Evolutionary conservation across 2,329 filamentous ascomycete species (phyloP).

Genomic region (Teratosphaeria zuluensis): DNA sequence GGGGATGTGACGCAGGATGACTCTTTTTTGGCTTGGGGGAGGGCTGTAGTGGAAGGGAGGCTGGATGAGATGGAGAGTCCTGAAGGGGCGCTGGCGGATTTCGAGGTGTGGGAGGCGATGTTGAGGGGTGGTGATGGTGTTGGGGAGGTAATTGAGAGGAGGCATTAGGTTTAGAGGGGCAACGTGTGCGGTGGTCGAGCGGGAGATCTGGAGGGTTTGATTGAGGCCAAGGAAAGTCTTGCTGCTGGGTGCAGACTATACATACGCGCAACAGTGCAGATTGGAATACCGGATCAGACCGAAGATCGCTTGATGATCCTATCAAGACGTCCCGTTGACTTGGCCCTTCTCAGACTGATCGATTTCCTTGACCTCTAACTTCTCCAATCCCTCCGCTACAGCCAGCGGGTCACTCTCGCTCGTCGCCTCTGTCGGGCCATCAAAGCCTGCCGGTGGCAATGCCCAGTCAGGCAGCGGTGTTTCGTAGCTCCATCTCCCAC

Average conservation of each 20-base stretch:
- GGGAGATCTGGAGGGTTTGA: too few species aligned
- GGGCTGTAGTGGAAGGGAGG: conserved; percentile 40
- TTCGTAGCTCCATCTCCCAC: conserved; percentile 77
- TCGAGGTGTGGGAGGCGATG: conserved; percentile 46
- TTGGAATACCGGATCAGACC: too few species aligned
- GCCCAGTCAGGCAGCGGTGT: conserved; percentile 82
- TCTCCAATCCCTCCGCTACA: not conserved
- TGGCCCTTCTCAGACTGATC: too few species aligned
- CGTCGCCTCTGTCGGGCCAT: conserved; percentile 53
- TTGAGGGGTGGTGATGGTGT: conserved; percentile 32
- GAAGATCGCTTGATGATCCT: too few species aligned
- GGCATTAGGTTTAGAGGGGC: too few species aligned
- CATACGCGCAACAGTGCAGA: too few species aligned
- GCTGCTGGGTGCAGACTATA: too few species aligned
- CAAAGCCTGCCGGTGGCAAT: conserved; percentile 62
- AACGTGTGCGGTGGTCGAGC: too few species aligned
- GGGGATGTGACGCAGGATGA: conserved; percentile 50
- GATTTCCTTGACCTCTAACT: not conserved
- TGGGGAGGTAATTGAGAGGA: too few species aligned
- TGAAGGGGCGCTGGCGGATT: conserved; percentile 50
- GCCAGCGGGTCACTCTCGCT: conserved; percentile 33
- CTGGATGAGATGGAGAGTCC: conserved; percentile 44
- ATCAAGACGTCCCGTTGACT: too few species aligned
- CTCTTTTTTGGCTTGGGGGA: conserved; percentile 53
- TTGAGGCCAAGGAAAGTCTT: too few species aligned